These are phyloP conservation scores for Aureobasidium sp. DNA, from an alignment of 2,329 filamentous ascomycete species.

Conservation along the genomic window DNA sequence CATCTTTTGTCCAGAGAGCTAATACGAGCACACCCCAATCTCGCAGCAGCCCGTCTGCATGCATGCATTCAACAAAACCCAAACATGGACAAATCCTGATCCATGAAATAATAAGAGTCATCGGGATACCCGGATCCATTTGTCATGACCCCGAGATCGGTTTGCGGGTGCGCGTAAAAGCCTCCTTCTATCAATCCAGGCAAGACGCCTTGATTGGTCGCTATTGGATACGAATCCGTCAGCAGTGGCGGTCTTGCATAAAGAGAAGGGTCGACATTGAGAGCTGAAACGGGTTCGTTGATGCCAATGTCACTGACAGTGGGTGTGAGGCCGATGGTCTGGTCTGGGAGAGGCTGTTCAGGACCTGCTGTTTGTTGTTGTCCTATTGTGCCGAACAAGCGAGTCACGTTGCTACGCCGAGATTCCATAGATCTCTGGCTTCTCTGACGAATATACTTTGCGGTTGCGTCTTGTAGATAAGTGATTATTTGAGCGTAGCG, in stretches of 20 bases:
- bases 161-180: background rate
- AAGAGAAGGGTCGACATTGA: background rate
- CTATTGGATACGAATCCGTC: background rate
- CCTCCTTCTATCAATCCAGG: conserved; percentile 5
- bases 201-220: background rate
- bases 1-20: too few species aligned
- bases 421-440: conserved; percentile 5
- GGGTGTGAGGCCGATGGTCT: background rate
- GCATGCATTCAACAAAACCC: conserved; percentile 5
- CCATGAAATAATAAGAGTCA: conserved; percentile 15
- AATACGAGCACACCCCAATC: too few species aligned
- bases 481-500: conserved; percentile 25
- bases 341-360: background rate
- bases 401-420: background rate
- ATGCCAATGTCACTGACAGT: background rate
- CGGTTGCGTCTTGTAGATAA: conserved; percentile 18
- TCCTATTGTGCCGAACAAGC: conserved; percentile 9
- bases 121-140: background rate
- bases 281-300: background rate
- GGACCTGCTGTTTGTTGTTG: background rate
- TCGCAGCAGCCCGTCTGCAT: too few species aligned
- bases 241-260: background rate
- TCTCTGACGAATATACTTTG: conserved; percentile 8
- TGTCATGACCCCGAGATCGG: background rate
- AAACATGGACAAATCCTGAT: conserved; percentile 16